A percentile compares a stretch with the other conserved stretches of the same genome.
Evolutionary conservation across 2,329 filamentous ascomycete genomes (phyloP).

Genomic region (Cordyceps fumosorosea): DNA sequence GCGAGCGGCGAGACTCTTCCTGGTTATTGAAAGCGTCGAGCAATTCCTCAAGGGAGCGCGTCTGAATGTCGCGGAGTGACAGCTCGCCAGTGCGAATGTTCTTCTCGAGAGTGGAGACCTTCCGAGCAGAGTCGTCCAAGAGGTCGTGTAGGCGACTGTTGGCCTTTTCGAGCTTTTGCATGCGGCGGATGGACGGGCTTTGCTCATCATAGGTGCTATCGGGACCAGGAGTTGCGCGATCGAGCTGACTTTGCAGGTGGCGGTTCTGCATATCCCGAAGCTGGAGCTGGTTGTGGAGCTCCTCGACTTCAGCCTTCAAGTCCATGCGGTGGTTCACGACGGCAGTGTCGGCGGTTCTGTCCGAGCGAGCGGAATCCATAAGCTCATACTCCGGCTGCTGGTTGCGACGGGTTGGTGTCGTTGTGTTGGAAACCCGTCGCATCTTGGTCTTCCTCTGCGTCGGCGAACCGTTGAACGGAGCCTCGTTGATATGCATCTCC

Average conservation of each 20-base stretch:
- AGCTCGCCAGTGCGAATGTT: slow-evolving; percentile 81
- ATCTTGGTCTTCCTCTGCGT: slow-evolving; percentile 54
- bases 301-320: slow-evolving; percentile 80
- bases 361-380: slow-evolving; percentile 74
- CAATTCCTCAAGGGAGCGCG: slow-evolving; percentile 89
- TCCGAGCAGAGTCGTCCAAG: slow-evolving; percentile 88
- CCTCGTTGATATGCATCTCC: slow-evolving; percentile 81
- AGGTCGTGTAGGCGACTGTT: slow-evolving; percentile 89
- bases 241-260: slow-evolving; percentile 82
- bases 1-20: slow-evolving; percentile 75
- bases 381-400: slow-evolving; percentile 46
- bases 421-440: slow-evolving; percentile 62
- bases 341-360: slow-evolving; percentile 73
- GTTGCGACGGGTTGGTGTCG: slow-evolving; percentile 70
- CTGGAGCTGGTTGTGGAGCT: slow-evolving; percentile 89
- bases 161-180: slow-evolving; percentile 86
- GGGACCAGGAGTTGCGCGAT: slow-evolving; percentile 56
- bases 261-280: slow-evolving; percentile 92
- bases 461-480: slow-evolving; percentile 66
- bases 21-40: slow-evolving; percentile 89
- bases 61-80: slow-evolving; percentile 83
- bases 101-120: slow-evolving; percentile 82
- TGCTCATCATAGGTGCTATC: slow-evolving; percentile 65
- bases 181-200: slow-evolving; percentile 70
- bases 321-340: slow-evolving; percentile 87